Evolutionary conservation across 129 eudicot genomes (phyloP), one percentile per base, ranked within the genome.

Genomic region (Apium graveolens): DNA sequence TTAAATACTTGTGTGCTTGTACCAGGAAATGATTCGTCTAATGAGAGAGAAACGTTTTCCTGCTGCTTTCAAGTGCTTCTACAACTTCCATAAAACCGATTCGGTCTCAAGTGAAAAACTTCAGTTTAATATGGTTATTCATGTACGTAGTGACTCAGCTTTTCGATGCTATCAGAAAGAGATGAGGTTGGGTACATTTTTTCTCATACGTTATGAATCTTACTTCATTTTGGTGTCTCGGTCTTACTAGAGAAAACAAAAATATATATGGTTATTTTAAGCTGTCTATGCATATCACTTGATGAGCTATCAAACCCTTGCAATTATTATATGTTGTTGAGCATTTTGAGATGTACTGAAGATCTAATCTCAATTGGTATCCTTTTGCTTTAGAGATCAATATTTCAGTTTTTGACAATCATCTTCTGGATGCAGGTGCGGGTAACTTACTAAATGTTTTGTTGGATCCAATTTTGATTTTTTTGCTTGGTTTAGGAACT

Each of bases 101-200:
- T 75, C 85, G 43, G 80, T 83, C 35, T 78, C 97, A 43, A 83
- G 85, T 44, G 91, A 95, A 55, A 79, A 91, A 80, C 89, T 95
- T 80, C 85, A 84, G 76, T 87, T 79, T 78, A 95, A 90, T 73
- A 91, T 95, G 98, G 98, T 95, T 80, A 90, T 95, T 75, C 98
- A 95, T 82, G 98, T 95, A n/a, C 92, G 74, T 63, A 88, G 91
- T 78, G 98, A 95, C 82, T 91, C 96, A 63, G 80, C 86, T 70
- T 95, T 95, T 57, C 83, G 91, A 75, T 86, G 92, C 65, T 95
- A 95, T 82, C 98, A 95, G 78, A 95, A 90, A 86, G 98, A 95
- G 87, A 91, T 91, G 96, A 95, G 92, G 94, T 91, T 18, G 49
- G 60, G 45, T 65, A 71, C 57, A n/a, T 44, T 26, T 46, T 26